Evolutionary conservation across 2,329 filamentous ascomycete species (phyloP).

Genomic region (Penicillium aurantiogriseum): DNA sequence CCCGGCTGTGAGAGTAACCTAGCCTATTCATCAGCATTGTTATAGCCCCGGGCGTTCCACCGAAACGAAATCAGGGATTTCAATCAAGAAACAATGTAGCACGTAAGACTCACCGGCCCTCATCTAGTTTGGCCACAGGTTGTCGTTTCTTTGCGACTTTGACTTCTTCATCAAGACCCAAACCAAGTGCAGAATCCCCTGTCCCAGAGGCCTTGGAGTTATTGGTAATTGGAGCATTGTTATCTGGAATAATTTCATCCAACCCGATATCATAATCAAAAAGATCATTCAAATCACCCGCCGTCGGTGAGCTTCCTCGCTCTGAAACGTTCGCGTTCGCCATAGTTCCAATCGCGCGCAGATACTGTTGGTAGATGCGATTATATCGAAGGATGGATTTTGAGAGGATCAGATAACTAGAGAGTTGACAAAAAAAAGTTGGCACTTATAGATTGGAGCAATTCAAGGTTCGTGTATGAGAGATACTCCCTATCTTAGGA

Average conservation of each 20-base stretch:
- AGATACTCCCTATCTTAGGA: background rate
- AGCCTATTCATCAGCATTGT: background rate
- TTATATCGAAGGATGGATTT: background rate
- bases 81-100: background rate
- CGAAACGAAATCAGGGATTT: background rate
- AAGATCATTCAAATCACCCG: conserved; percentile 62
- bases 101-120: conserved; percentile 57
- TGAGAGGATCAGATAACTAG: background rate
- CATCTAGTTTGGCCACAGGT: conserved; percentile 83
- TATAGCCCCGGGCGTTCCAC: background rate
- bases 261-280: conserved; percentile 71
- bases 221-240: conserved; percentile 19
- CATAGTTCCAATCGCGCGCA: background rate
- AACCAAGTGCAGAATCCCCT: conserved; percentile 50
- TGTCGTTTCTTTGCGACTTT: conserved; percentile 73
- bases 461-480: background rate
- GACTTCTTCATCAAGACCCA: conserved; percentile 86
- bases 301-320: conserved; percentile 19
- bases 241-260: conserved; percentile 50
- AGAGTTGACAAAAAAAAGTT: background rate
- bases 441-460: background rate
- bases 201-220: conserved; percentile 19
- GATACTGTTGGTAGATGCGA: background rate
- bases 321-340: conserved; percentile 8
- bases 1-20: conserved; percentile 81